Evolutionary conservation across 1,139 yeast genomes (phyloP), one percentile per base, ranked within the genome.

Genomic region (Yamadazyma mexicana): DNA sequence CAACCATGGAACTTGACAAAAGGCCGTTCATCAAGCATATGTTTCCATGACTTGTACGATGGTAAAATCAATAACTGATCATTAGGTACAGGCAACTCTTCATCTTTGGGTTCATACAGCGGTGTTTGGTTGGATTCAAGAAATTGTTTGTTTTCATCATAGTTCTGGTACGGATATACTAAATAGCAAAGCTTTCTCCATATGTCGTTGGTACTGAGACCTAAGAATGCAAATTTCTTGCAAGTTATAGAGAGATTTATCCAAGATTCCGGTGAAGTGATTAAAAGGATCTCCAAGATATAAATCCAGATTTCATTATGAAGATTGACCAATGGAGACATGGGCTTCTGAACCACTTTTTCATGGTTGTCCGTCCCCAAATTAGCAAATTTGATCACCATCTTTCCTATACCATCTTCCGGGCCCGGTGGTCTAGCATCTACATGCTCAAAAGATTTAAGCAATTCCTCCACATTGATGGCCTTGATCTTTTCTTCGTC

Each of bases 1-100:
- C 89, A 75, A 1, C 98, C 98, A 37, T 79, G 69, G 57, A 79
- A 87, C 53, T 91, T 83, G 17, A 91, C 53, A 51, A 83, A 83
- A 0, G 98, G 96, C 24, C 75, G 48, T 17, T 56, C 46, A 8
- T 49, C 46, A 18, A 66, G 53, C 88, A 83, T 82, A 15, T 56
- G 46, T 38, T 66, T 68, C 81, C 84, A 80, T 27, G 81, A 67
- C 39, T 64, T 61, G 67, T 79, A 81, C 17, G 66, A 61, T 2
- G 69, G 65, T 9, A 75, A 62, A 52, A 77, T 71, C 43, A 61
- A 46, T 29, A 64, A 51, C 40, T 70, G 77, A 40, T 79, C 64
- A 22, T 46, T 39, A 1, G 77, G 73, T 3, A 79, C 64, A 2
- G 74, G 73, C n/a, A 61, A 45, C 5, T 46, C 49, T 15, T 50